Conservation (phyloP, 805 yeast genomes). For the Candida yuanshanica region DNA sequence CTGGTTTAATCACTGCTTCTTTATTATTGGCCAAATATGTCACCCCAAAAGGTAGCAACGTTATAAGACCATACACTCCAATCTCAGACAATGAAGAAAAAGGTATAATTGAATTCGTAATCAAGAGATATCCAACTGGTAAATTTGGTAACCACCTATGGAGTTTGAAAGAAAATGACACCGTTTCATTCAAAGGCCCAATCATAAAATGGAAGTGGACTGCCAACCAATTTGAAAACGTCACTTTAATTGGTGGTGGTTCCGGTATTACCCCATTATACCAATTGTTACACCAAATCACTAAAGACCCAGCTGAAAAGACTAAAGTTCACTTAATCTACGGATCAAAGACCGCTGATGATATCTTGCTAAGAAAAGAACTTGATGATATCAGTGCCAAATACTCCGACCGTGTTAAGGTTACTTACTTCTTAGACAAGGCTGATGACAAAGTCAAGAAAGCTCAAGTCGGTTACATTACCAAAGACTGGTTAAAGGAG, state of each 20-base stretch:
- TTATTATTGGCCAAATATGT: constrained; percentile 75
- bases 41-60: constrained; percentile 79
- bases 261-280: constrained; percentile 94
- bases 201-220: constrained; percentile 86
- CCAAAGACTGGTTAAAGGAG: constrained; percentile 62
- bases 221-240: constrained; percentile 74
- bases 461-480: constrained; percentile 69
- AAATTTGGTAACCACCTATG: constrained; percentile 74
- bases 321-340: constrained; percentile 81
- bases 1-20: constrained; percentile 79
- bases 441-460: constrained; percentile 36
- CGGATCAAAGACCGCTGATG: constrained; percentile 74
- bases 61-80: constrained; percentile 80
- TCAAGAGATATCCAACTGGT: constrained; percentile 83
- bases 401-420: constrained; percentile 72
- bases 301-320: constrained; percentile 77
- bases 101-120: constrained; percentile 74
- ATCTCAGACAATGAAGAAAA: constrained; percentile 58
- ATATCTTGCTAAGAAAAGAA: constrained; percentile 74
- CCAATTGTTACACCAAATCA: constrained; percentile 75
- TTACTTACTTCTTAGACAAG: constrained; percentile 77
- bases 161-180: constrained; percentile 68
- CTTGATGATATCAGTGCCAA: constrained; percentile 61
- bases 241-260: constrained; percentile 91
- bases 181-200: constrained; percentile 91